phyloP scores from a whole-genome alignment of 768 basidiomycete genomes.

The Amanita polypyramis region DNA sequence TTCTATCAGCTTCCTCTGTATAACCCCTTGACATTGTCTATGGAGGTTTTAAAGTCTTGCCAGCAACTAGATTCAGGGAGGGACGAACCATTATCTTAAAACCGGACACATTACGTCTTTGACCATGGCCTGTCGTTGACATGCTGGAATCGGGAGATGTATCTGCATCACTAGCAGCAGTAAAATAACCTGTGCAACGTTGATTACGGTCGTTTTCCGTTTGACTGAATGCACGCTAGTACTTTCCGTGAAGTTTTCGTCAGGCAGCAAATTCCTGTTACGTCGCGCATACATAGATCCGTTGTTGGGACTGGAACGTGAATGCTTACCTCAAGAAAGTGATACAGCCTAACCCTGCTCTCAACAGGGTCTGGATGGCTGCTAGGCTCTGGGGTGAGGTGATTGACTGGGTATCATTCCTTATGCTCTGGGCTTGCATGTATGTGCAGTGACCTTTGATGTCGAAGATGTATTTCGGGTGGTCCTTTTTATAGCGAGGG shows the following conservation, averaged over 20 bases:
- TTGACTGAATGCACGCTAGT: conserved; percentile 6
- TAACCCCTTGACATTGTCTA: conserved; percentile 63
- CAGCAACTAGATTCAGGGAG: not conserved
- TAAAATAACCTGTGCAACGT: conserved; percentile 38
- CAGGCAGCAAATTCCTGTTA: conserved; percentile 60
- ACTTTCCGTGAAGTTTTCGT: conserved; percentile 73
- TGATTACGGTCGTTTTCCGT: not conserved
- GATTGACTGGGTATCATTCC: conserved; percentile 32
- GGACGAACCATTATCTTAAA: conserved; percentile 54
- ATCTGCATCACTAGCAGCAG: conserved; percentile 33
- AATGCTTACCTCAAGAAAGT: conserved; percentile 54
- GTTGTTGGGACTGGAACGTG: not conserved
- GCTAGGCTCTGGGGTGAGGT: conserved; percentile 52
- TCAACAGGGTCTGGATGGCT: conserved; percentile 62
- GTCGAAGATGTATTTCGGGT: not conserved
- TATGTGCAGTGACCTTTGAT: not conserved
- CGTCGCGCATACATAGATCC: not conserved
- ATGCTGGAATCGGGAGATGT: conserved; percentile 24
- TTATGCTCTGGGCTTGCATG: conserved; percentile 26
- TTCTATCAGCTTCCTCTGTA: conserved; percentile 73
- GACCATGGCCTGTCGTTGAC: conserved; percentile 20
- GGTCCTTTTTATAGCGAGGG: not conserved
- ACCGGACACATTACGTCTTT: conserved; percentile 39
- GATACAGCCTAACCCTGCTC: conserved; percentile 67
- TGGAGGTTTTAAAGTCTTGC: not conserved